Evolutionary conservation across 176 grass and related monocot species (phyloP), one percentile per base, ranked within the genome.

Genomic region (Avena eriantha): DNA sequence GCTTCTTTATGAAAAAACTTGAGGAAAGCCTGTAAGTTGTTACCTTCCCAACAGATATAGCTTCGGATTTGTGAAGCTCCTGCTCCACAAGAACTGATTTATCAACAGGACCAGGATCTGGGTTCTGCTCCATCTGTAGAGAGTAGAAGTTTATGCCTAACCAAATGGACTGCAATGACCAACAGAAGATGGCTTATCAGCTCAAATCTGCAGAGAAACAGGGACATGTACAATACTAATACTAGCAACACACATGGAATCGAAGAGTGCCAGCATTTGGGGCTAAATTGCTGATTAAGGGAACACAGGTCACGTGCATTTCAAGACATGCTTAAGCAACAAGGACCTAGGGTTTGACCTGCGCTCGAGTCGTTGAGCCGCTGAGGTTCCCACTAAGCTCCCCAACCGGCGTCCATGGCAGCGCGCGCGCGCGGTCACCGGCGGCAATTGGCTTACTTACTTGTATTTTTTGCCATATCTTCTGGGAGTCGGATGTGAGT

Each of bases 61-160:
- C 82, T 73, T 88, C 78, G 13, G 78, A 88, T 72, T 88, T 88
- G 72, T 88, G 90, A 77, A 81, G 79, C 35, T 81, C 77, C 45
- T 88, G 90, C 54, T 91, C 82, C 47, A 85, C 31, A 19, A 91
- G 86, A 15, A 91, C 82, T 33, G 82, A 85, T 82, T 88, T 88
- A 82, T 91, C 86, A 82, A 91, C 84, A 82, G 90, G 90, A 10
- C 82, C 90, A 61, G 86, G 90, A 35, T 88, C 82, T 46, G 66
- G 71, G 73, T 61, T 51, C 61, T 72, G 86, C 36, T 80, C 31
- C 82, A 88, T 55, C 39, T 48, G 86, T 31, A 84, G 17, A 82
- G 2, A 83, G 68, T 43, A 77, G 55, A 80, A 78, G 80, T 26
- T 34, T 23, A 54, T 64, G 35, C 39, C 43, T 29, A 70, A 80